These are phyloP conservation scores for Plenodomus lindquistii DNA, from an alignment of 2,329 filamentous ascomycete species.

Conservation along the genomic window DNA sequence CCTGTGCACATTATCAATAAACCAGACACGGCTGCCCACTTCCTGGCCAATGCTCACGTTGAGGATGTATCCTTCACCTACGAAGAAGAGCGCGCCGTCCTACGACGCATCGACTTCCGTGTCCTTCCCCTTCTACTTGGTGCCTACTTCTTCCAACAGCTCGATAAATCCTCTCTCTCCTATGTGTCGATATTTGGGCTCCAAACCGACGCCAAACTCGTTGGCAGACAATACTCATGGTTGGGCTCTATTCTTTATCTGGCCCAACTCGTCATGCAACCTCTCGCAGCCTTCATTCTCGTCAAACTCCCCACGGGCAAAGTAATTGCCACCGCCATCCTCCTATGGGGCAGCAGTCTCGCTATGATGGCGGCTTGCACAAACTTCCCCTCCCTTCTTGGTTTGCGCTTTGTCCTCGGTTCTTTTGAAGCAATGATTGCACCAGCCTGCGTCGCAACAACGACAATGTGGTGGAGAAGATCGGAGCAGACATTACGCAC, in stretches of 20 bases:
- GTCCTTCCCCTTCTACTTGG: conserved; percentile 59
- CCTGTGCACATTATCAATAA: conserved; percentile 1
- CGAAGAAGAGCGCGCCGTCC: conserved; percentile 57
- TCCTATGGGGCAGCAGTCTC: conserved; percentile 59
- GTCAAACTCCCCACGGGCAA: conserved; percentile 64
- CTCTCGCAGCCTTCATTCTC: conserved; percentile 55
- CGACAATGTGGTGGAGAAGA: conserved; percentile 64
- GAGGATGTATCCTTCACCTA: conserved; percentile 49
- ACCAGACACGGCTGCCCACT: conserved; percentile 52
- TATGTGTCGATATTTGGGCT: conserved; percentile 58
- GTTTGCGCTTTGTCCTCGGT: conserved; percentile 48
- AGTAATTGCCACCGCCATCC: conserved; percentile 55
- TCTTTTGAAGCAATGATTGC: conserved; percentile 41
- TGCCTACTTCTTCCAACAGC: conserved; percentile 64
- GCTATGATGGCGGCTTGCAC: conserved; percentile 58
- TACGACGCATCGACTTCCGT: conserved; percentile 54
- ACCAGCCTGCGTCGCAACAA: conserved; percentile 61
- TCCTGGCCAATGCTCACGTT: conserved; percentile 47
- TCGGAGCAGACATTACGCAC: conserved; percentile 61
- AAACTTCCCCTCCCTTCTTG: conserved; percentile 43
- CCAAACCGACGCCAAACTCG: conserved; percentile 52
- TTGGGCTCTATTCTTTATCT: conserved; percentile 64
- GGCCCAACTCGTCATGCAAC: conserved; percentile 59
- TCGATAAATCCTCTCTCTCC: conserved; percentile 52
- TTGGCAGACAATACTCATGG: conserved; percentile 60